Evolutionary conservation across 768 basidiomycete genomes (phyloP).

Genomic region (Galerina marginata): DNA sequence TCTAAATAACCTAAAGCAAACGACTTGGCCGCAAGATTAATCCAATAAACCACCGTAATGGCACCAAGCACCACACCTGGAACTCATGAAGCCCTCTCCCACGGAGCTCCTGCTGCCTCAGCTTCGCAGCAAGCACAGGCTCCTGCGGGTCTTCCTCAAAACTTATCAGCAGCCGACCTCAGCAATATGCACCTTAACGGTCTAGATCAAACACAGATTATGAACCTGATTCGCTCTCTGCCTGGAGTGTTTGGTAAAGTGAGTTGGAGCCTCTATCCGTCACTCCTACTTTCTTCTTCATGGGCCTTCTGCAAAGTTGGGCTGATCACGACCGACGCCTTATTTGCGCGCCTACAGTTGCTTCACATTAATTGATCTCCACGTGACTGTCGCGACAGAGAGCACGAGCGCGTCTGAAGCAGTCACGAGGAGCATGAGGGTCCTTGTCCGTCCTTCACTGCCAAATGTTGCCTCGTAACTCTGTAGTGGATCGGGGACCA

Average conservation of each 20-base stretch:
- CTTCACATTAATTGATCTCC: constrained; percentile 31
- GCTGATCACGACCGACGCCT: constrained; percentile 1
- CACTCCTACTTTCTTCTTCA: constrained; percentile 15
- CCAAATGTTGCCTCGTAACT: not conserved
- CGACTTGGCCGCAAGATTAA: not conserved
- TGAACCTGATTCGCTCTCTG: constrained; percentile 60
- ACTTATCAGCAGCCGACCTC: constrained; percentile 31
- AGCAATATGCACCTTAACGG: constrained; percentile 31
- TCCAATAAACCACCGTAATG: constrained; percentile 27
- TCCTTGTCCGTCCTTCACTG: not conserved
- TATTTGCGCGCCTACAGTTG: constrained; percentile 13
- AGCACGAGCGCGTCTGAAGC: constrained; percentile 39
- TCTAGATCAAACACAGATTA: constrained; percentile 62
- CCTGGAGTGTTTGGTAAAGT: constrained; percentile 64
- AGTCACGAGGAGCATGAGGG: constrained; percentile 43
- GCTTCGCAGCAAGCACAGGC: constrained; percentile 35
- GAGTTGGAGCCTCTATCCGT: constrained; percentile 28
- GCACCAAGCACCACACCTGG: constrained; percentile 38
- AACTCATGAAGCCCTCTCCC: constrained; percentile 45
- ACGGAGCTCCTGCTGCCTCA: constrained; percentile 33
- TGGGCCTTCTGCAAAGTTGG: constrained; percentile 13
- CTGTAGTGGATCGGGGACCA: not conserved
- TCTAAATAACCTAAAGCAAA: not conserved
- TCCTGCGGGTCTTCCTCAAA: constrained; percentile 28
- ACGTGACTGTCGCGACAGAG: constrained; percentile 43